These are phyloP conservation scores for Xylariomycetidae sp. DNA, from an alignment of 2,329 filamentous ascomycete species.

Conservation along the genomic window DNA sequence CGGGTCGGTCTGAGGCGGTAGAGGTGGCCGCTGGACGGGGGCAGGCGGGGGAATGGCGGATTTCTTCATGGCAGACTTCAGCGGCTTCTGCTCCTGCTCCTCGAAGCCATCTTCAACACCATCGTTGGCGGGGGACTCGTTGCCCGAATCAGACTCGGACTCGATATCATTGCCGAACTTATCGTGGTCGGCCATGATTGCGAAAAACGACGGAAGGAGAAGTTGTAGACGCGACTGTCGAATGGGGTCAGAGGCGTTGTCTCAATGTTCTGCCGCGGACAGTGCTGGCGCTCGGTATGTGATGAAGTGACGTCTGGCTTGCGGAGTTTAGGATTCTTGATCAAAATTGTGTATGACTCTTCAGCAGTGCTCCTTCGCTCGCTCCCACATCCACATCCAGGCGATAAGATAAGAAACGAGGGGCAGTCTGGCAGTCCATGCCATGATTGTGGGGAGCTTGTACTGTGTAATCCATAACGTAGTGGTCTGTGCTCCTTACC, in stretches of 20 bases:
- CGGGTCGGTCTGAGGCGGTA: constrained; percentile 33
- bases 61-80: constrained; percentile 88
- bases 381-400: not conserved
- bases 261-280: too few relatives aligned
- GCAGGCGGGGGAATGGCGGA: constrained; percentile 52
- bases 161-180: constrained; percentile 69
- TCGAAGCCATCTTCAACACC: constrained; percentile 51
- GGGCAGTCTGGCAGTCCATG: constrained; percentile 10
- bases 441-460: not conserved
- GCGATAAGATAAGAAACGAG: constrained; percentile 20
- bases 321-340: constrained; percentile 16
- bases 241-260: too few relatives aligned
- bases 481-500: too few relatives aligned
- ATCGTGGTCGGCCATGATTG: constrained; percentile 44
- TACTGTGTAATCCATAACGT: too few relatives aligned
- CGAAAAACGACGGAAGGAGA: too few relatives aligned
- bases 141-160: constrained; percentile 61
- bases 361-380: too few relatives aligned
- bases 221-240: too few relatives aligned
- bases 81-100: constrained; percentile 58
- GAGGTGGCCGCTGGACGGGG: constrained; percentile 46
- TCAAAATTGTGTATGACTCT: constrained; percentile 21
- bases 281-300: too few relatives aligned
- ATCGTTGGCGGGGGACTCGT: constrained; percentile 57
- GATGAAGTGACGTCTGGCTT: constrained; percentile 14